Percentiles rank a stretch among this genome's conserved stretches.
phyloP scores from a whole-genome alignment of 257 asterid species.

The Solanum pimpinellifolium region DNA sequence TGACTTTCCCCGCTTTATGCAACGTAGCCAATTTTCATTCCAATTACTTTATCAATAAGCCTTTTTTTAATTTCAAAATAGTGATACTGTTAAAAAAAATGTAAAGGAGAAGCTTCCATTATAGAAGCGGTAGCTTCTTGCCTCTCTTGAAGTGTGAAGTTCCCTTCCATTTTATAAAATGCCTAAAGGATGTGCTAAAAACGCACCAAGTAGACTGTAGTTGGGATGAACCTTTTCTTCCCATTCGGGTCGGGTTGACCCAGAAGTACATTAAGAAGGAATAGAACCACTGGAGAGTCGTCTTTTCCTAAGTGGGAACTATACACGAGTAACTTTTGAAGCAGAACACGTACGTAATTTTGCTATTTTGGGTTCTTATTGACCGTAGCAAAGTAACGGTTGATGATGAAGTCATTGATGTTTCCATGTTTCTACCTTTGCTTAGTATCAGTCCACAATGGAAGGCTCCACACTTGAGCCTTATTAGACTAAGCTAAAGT shows the following conservation, averaged over 20 bases:
- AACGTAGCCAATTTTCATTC: background rate
- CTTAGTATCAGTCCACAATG: no score
- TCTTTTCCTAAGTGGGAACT: background rate
- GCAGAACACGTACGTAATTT: no score
- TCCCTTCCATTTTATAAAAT: background rate
- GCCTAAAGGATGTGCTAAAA: background rate
- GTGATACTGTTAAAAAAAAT: background rate
- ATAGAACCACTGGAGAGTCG: rapidly evolving
- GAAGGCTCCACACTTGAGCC: no score
- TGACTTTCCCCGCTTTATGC: background rate
- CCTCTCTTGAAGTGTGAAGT: background rate
- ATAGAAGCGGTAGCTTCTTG: background rate
- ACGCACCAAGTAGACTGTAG: background rate
- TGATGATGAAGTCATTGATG: no score
- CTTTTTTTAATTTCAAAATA: no score
- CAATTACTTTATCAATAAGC: background rate
- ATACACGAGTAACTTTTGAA: no score
- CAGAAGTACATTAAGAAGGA: background rate
- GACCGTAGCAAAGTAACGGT: no score
- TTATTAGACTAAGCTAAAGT: no score
- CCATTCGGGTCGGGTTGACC: background rate
- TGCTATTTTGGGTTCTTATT: no score
- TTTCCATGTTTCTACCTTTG: no score
- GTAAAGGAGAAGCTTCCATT: no score
- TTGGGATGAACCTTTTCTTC: background rate